Evolutionary conservation across 1,284 basidiomycete species (phyloP), one percentile per base, ranked within the genome.

Genomic region (Cryptococcus sp.): DNA sequence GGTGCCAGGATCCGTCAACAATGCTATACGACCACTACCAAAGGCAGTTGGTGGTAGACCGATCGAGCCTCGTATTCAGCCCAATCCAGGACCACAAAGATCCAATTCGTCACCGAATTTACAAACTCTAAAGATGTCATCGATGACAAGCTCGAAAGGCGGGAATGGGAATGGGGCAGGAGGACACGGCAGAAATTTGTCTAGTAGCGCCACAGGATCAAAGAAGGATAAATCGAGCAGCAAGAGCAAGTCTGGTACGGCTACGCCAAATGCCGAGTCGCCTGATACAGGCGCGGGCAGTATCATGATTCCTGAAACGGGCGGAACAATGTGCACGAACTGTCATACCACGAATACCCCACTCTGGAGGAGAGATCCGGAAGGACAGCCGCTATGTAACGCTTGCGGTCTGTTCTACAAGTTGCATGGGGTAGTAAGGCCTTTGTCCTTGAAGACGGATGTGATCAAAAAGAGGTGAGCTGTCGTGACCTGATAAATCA

Each of bases 321-420:
- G 46, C 5, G 42, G 52, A 10, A 97, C 91, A 1, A 81, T 89
- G 33, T 97, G 93, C 74, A 92, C 89, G 10, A 97, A 97, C 73
- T 97, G 93, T 76, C 86, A 90, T 68, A 97, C 94, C 52, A 95
- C 90, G 34, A 97, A 92, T 73, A 97, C 93, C 43, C 93, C 93
- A 1, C 79, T 97, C 53, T 97, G 93, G 93, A 83, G 93, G 72
- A 82, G 94, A 63, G 92, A 97, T 79, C 90, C 92, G 1, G 92
- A 97, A 62, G 93, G 93, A 31, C 90, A 95, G 72, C 93, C 93
- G 36, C 77, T 97, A 56, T 97, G 91, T 85, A 79, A 80, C 81
- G 90, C 90, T 7, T 94, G 90, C 76, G 90, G 90, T 6, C 77
- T 93, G 67, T 94, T 93, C 79, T 93, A 84, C 79, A 96, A 96